These are phyloP conservation scores for Penicillium parvum DNA, from an alignment of 495 filamentous ascomycete species.

Conservation along the genomic window DNA sequence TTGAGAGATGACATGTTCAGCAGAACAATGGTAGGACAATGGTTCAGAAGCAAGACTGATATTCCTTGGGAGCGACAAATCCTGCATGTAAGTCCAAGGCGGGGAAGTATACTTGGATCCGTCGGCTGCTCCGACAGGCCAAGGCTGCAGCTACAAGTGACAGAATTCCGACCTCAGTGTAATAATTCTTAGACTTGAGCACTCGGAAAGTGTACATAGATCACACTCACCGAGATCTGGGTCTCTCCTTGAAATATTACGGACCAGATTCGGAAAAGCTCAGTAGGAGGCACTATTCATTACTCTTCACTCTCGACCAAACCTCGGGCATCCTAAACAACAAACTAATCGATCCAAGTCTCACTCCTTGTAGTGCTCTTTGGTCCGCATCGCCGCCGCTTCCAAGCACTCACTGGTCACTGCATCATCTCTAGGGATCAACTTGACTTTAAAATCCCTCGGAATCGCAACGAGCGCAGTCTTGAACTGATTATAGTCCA, in stretches of 20 bases:
- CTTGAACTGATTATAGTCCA: constrained; percentile 55
- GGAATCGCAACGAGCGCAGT: constrained; percentile 53
- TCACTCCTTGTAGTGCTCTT: constrained; percentile 42
- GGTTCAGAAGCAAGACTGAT: background rate
- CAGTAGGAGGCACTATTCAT: too few species aligned
- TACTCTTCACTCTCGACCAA: background rate
- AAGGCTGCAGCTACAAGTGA: background rate
- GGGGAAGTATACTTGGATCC: background rate
- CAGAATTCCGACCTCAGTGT: background rate
- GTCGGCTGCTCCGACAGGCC: background rate
- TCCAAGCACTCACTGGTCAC: constrained; percentile 31
- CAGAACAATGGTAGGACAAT: background rate
- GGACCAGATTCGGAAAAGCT: too few species aligned
- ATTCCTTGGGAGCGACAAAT: background rate
- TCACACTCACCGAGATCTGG: too few species aligned
- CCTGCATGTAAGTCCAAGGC: too few species aligned
- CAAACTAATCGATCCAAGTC: background rate
- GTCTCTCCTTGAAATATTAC: too few species aligned
- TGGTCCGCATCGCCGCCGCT: constrained; percentile 34
- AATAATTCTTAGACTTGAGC: background rate
- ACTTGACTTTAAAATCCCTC: constrained; percentile 46
- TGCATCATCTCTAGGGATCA: constrained; percentile 42
- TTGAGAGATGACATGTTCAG: constrained; percentile 10
- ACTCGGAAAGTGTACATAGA: background rate
- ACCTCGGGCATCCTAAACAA: background rate